Conservation (phyloP, 768 basidiomycete species). For the Auricularia sp. region DNA sequence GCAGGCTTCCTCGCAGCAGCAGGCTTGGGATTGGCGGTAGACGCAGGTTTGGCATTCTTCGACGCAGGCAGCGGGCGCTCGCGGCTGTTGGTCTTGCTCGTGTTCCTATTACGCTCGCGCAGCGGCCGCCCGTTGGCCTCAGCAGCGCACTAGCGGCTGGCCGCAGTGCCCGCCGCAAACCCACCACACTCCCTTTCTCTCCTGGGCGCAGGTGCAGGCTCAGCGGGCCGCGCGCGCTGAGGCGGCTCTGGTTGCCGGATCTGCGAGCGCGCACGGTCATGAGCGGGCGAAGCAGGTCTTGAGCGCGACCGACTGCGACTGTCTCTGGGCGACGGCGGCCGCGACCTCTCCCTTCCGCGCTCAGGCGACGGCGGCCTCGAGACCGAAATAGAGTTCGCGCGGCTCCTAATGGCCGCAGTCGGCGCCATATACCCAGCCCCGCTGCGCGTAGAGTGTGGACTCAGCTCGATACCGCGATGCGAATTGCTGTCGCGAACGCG, state of each 20-base stretch:
- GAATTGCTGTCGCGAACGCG: too few relatives aligned
- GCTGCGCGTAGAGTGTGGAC: not conserved
- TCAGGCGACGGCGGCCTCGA: not conserved
- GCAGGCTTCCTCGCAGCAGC: not conserved
- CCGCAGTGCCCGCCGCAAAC: not conserved
- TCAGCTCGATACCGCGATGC: too few relatives aligned
- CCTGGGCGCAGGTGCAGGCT: too few relatives aligned
- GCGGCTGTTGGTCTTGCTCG: not conserved
- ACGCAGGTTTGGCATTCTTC: not conserved
- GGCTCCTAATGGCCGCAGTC: not conserved
- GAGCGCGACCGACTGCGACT: not conserved
- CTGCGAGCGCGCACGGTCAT: not conserved
- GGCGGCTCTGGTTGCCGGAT: not conserved
- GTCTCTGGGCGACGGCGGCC: too few relatives aligned
- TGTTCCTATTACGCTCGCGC: not conserved
- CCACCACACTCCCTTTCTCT: not conserved
- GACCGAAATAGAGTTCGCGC: not conserved
- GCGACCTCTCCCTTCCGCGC: not conserved
- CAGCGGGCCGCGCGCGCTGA: too few relatives aligned
- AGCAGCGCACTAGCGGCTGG: not conserved
- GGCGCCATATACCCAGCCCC: not conserved
- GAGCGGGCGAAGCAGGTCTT: not conserved
- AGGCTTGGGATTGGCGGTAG: not conserved
- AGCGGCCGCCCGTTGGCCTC: not conserved
- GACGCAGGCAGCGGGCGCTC: not conserved